Evolutionary conservation across 108 stramenopile species (phyloP), one percentile per base, ranked within the genome.

Genomic region (Cyclotella kingstonii): DNA sequence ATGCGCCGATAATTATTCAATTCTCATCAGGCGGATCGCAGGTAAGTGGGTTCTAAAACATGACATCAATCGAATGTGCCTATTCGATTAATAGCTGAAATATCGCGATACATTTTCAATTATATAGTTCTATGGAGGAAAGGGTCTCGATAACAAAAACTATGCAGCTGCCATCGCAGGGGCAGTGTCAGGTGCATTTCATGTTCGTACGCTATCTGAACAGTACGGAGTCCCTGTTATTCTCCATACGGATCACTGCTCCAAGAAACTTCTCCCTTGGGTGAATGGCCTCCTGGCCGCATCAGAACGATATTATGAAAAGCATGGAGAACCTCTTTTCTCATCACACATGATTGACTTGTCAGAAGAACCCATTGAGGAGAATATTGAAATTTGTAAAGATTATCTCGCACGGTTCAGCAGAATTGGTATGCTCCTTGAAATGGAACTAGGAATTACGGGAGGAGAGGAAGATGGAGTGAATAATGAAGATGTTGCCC

Each of bases 391-490:
- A 47, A 97, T 95, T 70, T 97, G 96, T 90, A 91, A 93, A 79
- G 61, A 81, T 35, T 95, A 95, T 85, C 79, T 95, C 65, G 84
- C 89, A 77, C 83, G 79, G 56, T 84, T 91, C 73, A 84, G 86
- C 61, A 86, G 89, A 77, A 22, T 90, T 30, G 79, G 92, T 52
- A 91, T 95, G 72, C 83, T 94, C 45, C 86, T 97, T 50, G 96
- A 97, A 77, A 90, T 97, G 78, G 96, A 97, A 81, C 88, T 97
- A 55, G 96, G 96, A 50, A 89, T 97, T 43, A 96, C 96, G 5
- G 96, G 96, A 68, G 96, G 96, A 59, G 96, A 97, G 70, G 96
- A 96, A 67, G 96, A 95, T 77, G 96, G 96, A 61, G 96, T 97
- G 58, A 91, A 96, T 68, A 97, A 96, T 86, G 70, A 66, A 48